Evolutionary conservation across 1,139 yeast species (phyloP), one percentile per base, ranked within the genome.

Genomic region (Yamadazyma jaroonii): DNA sequence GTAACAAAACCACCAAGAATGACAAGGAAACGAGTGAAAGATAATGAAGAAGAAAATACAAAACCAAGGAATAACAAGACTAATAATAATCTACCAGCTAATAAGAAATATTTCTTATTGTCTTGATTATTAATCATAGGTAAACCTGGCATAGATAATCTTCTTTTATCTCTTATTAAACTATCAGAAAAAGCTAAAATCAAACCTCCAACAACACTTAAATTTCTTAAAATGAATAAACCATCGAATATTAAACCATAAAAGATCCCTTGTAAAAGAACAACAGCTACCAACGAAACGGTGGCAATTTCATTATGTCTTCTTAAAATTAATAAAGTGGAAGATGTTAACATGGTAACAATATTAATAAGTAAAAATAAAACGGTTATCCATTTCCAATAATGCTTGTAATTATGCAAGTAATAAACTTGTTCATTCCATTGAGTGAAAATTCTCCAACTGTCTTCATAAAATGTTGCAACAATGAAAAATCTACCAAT

Each of bases 371-470:
- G 48, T 47, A 92, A 72, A 54, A 89, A 86, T 23, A 79, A 37
- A 23, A 84, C 74, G n/a, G 92, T 88, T 41, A 90, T 61, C 74
- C 86, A 79, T 50, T 79, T 75, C 64, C 95, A 95, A 45, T 83
- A 64, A 52, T 83, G 88, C 56, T 96, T 81, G 66, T 82, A 85
- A 50, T 79, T 79, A 68, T 87, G 78, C 52, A 92, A 72, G 60
- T 86, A 92, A 57, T 80, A 83, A 23, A 88, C 88, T 62, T 92
- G 98, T 54, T 89, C 96, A 25, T 74, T 62, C 97, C 97, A 92
- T 63, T 90, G 97, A 11, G 89, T 71, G 42, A 82, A 56, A 53
- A 92, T 87, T 60, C 98, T 76, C 42, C 84, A 60, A 2, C 96
- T 80, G 57, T 92, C 98, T 62, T 92, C 98, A 52, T 81, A 79